A percentile compares a stretch with the other conserved stretches of the same genome.
Evolutionary conservation across 2,329 filamentous ascomycete species (phyloP).

Genomic region (Sclerotiophoma versabilis): DNA sequence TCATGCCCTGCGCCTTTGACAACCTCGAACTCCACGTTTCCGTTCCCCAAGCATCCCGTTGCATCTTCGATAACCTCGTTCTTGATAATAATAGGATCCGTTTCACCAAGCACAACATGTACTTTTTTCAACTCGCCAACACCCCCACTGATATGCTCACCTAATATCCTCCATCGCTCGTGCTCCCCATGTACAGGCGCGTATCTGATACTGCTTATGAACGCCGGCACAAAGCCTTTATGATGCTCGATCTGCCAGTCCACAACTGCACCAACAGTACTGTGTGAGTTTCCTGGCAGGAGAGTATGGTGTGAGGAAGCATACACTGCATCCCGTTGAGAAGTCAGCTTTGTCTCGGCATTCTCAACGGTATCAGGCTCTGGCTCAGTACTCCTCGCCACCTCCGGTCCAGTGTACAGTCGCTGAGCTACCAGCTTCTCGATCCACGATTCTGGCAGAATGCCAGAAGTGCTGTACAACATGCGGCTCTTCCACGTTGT

Average conservation of each 20-base stretch:
- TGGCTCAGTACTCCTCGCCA: conserved; percentile 32
- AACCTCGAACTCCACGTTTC: conserved; percentile 64
- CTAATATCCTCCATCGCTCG: conserved; percentile 67
- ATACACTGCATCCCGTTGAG: conserved; percentile 32
- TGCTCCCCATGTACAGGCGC: conserved; percentile 73
- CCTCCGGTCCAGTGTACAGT: conserved; percentile 38
- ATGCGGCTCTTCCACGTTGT: conserved; percentile 67
- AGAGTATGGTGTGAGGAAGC: conserved; percentile 47
- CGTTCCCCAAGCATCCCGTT: conserved; percentile 61
- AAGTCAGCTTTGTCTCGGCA: conserved; percentile 18
- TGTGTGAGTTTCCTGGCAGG: conserved; percentile 58
- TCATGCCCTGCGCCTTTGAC: conserved; percentile 71
- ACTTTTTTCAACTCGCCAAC: conserved; percentile 58
- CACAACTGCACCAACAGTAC: conserved; percentile 69
- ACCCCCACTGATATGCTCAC: conserved; percentile 45
- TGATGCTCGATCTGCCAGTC: conserved; percentile 74
- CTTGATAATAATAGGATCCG: conserved; percentile 71
- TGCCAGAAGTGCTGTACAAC: conserved; percentile 66
- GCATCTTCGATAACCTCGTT: conserved; percentile 71
- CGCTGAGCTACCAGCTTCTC: conserved; percentile 50
- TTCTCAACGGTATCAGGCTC: conserved; percentile 34
- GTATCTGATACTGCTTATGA: conserved; percentile 73
- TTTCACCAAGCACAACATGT: conserved; percentile 69
- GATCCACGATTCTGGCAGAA: conserved; percentile 66
- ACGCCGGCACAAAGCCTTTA: conserved; percentile 71